A percentile compares a stretch with the other conserved stretches of the same genome.
These are phyloP conservation scores for Amphibolis antarctica DNA, from an alignment of 106 monocot species.

Conservation along the genomic window DNA sequence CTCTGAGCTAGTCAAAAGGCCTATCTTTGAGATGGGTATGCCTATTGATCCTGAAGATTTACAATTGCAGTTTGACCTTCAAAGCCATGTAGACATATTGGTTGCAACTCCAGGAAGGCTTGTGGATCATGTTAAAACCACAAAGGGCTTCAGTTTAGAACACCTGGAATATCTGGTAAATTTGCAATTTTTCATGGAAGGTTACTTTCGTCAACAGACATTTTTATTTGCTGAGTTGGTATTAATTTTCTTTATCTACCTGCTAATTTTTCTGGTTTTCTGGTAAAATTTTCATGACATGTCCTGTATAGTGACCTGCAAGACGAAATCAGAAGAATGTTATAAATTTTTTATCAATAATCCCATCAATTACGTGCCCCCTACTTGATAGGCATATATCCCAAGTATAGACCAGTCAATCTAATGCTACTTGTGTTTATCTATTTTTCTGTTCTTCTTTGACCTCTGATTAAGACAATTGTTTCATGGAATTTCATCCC, in stretches of 20 bases:
- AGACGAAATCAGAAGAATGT: too few relatives aligned
- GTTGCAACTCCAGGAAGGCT: conserved; percentile 94
- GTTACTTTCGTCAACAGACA: background rate
- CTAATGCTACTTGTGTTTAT: too few relatives aligned
- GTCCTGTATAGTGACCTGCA: too few relatives aligned
- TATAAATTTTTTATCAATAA: too few relatives aligned
- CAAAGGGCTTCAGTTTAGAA: conserved; percentile 83
- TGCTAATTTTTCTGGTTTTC: too few relatives aligned
- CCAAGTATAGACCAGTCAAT: too few relatives aligned
- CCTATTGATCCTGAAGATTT: conserved; percentile 50
- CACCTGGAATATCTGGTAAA: conserved; percentile 92
- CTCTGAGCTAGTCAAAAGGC: conserved; percentile 41
- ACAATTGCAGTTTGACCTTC: conserved; percentile 22
- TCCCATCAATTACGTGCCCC: too few relatives aligned
- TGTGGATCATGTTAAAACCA: conserved; percentile 85
- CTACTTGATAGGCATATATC: too few relatives aligned
- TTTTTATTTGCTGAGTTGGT: background rate
- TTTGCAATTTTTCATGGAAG: background rate
- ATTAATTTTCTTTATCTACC: background rate
- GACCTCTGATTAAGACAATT: too few relatives aligned
- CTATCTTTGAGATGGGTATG: conserved; percentile 40
- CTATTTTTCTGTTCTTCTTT: too few relatives aligned
- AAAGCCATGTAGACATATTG: conserved; percentile 79
- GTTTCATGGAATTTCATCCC: too few relatives aligned
- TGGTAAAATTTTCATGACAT: too few relatives aligned